These are phyloP conservation scores for Alnus rubra DNA, from an alignment of 306 rosid species.

Conservation along the genomic window DNA sequence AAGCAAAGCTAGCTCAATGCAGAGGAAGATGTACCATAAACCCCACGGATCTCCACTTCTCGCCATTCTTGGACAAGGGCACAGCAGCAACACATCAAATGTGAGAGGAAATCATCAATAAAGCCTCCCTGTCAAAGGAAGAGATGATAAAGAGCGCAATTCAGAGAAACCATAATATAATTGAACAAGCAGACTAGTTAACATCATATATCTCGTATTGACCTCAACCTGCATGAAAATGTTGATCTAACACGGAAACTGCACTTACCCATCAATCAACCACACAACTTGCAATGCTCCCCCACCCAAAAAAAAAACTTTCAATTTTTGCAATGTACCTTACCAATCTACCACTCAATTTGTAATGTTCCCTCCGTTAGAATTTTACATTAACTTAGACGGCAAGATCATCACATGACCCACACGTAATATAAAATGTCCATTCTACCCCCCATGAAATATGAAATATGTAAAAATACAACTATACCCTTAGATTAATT, in stretches of 20 bases:
- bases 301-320: no score
- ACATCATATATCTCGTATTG: not conserved
- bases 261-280: no score
- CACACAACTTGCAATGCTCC: no score
- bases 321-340: no score
- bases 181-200: not conserved
- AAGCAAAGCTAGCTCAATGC: conserved; percentile 14
- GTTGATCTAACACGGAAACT: not conserved
- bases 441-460: no score
- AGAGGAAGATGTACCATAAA: conserved; percentile 52
- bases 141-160: conserved; percentile 25
- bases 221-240: not conserved
- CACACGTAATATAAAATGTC: no score
- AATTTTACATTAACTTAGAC: no score
- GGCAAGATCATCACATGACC: no score
- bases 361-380: no score
- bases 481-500: no score
- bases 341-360: no score
- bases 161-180: conserved; percentile 13
- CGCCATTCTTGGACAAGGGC: conserved; percentile 99
- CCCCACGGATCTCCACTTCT: conserved; percentile 90
- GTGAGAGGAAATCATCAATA: conserved; percentile 92
- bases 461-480: no score
- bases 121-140: conserved; percentile 70
- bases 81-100: conserved; percentile 96